These are phyloP conservation scores for Candida sp. DNA, from an alignment of 1,139 yeast species.

Conservation along the genomic window DNA sequence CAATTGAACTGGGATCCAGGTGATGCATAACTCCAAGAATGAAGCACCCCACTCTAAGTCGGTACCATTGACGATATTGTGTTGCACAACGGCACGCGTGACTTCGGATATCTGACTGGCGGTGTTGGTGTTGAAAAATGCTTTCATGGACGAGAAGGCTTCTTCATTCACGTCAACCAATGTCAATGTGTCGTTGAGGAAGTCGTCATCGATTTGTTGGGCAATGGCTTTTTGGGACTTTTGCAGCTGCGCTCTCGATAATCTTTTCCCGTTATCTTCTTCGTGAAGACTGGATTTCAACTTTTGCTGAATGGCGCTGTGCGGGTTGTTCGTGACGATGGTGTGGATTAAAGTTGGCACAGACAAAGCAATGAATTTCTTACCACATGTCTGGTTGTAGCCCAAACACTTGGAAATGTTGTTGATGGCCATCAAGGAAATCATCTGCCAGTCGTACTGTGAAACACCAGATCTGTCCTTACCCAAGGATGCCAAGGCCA, in stretches of 20 bases:
- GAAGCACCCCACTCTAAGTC: slow-evolving; percentile 54
- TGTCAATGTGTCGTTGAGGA: slow-evolving; percentile 33
- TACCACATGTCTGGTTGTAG: slow-evolving; percentile 39
- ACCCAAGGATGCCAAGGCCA: slow-evolving; percentile 33
- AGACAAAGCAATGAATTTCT: slow-evolving; percentile 37
- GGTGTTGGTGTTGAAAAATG: slow-evolving; percentile 55
- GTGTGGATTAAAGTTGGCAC: slow-evolving; percentile 46
- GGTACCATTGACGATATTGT: slow-evolving; percentile 27
- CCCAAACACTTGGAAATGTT: slow-evolving; percentile 49
- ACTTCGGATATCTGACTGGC: slow-evolving; percentile 53
- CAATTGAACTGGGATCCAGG: slow-evolving; percentile 89
- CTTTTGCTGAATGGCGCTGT: slow-evolving; percentile 22
- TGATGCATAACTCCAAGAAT: slow-evolving; percentile 67
- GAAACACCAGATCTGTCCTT: slow-evolving; percentile 20
- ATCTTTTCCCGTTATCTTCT: slow-evolving; percentile 26
- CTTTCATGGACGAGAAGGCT: slow-evolving; percentile 47
- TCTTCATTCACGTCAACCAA: slow-evolving; percentile 35
- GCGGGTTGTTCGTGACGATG: slow-evolving; percentile 23
- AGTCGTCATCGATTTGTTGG: slow-evolving; percentile 27
- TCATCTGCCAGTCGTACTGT: slow-evolving; percentile 51
- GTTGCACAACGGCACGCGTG: slow-evolving; percentile 45
- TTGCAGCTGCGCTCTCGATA: slow-evolving; percentile 31
- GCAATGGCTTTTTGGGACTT: slow-evolving; percentile 20
- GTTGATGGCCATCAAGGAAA: slow-evolving; percentile 49
- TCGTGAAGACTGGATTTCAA: slow-evolving; percentile 28